Base-by-base conservation (phyloP, 305 asterid species). In the Withania somnifera region DNA sequence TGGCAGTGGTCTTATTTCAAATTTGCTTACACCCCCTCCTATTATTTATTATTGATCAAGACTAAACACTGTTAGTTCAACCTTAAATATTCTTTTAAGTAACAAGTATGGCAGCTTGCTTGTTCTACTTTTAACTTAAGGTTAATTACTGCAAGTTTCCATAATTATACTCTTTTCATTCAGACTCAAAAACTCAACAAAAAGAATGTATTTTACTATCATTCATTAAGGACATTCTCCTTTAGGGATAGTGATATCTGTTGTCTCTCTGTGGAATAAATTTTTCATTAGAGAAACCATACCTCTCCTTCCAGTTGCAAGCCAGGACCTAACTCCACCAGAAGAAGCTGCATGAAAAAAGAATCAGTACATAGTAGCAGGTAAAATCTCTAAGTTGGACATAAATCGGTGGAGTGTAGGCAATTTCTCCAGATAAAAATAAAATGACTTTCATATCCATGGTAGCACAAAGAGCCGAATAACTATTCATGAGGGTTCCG, bases 401-500 rank as follows among this genome's bases (percentile, higher is more conserved):
- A 61, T n/a, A 52, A 64, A 57, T 9, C 10, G 54, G 66, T 67
- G 32, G 26, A 5, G 32, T 3, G 26, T 38, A 73, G 38, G 71
- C 19, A 82, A 42, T 63, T 52, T 7, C 11, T 47, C 32, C 68
- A 82, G 45, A 53, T 42, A 32, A 30, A 78, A 51, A 10, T 30
- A 32, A 73, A 50, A 60, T 83, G 79, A 94, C 99, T 97, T 88
- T 88, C 85, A 24, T 60, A 66, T 84, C 88, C 85, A 94, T 57
- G 20, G 94, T 89, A 84, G 98, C 98, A 80, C 98, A 95, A 56
- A 94, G 89, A 57, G 97, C 92, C 5, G 98, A 92, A 79, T 95
- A 95, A 88, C 93, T 87, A 78, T 84, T 95, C 84, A 19, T 84
- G 69, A 95, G 89, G 84, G 97, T 94, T 73, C 97, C 98, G 5